Evolutionary conservation across 352 stramenopile genomes (phyloP), one percentile per base, ranked within the genome.

Genomic region (Globisporangium orthogonon): DNA sequence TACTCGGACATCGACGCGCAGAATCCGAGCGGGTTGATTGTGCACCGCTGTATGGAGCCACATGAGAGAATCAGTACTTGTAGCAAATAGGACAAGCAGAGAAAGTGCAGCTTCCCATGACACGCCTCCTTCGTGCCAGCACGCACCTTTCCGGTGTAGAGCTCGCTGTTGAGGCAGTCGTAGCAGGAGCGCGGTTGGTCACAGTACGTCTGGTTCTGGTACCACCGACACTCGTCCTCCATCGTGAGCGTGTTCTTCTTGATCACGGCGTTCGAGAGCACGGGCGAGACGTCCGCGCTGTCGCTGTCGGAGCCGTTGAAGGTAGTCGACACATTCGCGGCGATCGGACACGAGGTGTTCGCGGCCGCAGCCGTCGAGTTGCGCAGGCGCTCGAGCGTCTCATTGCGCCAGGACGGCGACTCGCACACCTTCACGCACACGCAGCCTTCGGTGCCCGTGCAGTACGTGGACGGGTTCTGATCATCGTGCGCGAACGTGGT

Each of bases 391-490:
- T 62, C 49, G 40, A 80, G 58, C 31, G 76, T 74, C 17, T 74
- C 61, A 28, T 70, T 74, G 56, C 68, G 64, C 74, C 75, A 87
- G 15, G 58, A 43, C 3, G 73, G 54, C 23, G 65, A 63, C 60
- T 87, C 77, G 45, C 77, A 87, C 33, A 75, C 63, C 7, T 74
- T 66, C n/a, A 84, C 60, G 54, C 77, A 87, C 14, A 86, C 70
- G 40, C 77, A 87, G 39, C 61, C 30, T 33, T 69, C 41, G 1
- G 39, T 48, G 45, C 77, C 74, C 18, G 46, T 56, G 53, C 77
- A 87, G 58, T 79, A 83, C 23, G 71, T 60, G 33, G 77, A 87
- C 47, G 70, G 74, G 40, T 84, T 81, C 2, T 59, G 59, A 33
- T 73, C 70, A 44, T 61, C 61, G 3, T 67, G 45, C 3, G 58